Base-by-base conservation (phyloP, 2,329 filamentous ascomycete species). In the Fusarium kyushuense region DNA sequence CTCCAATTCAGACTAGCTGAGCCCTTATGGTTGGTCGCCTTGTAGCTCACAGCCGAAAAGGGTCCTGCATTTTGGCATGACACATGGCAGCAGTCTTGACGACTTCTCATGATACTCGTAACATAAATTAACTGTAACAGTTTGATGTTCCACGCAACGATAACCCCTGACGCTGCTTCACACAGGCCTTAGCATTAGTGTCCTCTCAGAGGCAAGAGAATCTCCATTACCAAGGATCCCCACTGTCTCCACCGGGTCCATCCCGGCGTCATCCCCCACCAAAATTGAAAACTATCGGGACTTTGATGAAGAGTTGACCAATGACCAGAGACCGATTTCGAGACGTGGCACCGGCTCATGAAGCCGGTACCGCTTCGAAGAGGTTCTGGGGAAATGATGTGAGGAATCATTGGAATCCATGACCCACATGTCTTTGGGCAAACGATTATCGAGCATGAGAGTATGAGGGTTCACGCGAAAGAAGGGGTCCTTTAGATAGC, bases 221-320 rank as follows among this genome's bases (percentile, higher is more conserved):
- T 69, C 49, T 29, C 42, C 53, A 73, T 74, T 72, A 74, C 72
- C 58, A 73, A 72, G 53, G 19, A 38, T 56, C 54, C 19, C 69
- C 68, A 67, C 70, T 36, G 58, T 42, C 49, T 58, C 68, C 71
- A 65, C 58, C 30, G 27, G 33, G 55, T 60, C 65, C 70, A 65
- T 69, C 56, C 63, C 54, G 45, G 53, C 60, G 58, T 55, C 54
- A 57, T 47, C 55, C 71, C 70, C 69, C 65, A 55, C 68, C 43
- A 17, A 52, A 54, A n/a, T n/a, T 49, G 36, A 36, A 51, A 46
- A 48, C 16, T 19, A 62, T 41, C 54, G 67, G 63, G 57, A 40
- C 60, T 45, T 25, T 53, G 55, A 48, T 36, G 36, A 35, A 12
- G 51, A 21, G 54, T 52, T 52, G 52, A 19, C 72, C 72, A 74